phyloP scores from a whole-genome alignment of 306 rosid genomes.

The Sechiopsis laciniata region DNA sequence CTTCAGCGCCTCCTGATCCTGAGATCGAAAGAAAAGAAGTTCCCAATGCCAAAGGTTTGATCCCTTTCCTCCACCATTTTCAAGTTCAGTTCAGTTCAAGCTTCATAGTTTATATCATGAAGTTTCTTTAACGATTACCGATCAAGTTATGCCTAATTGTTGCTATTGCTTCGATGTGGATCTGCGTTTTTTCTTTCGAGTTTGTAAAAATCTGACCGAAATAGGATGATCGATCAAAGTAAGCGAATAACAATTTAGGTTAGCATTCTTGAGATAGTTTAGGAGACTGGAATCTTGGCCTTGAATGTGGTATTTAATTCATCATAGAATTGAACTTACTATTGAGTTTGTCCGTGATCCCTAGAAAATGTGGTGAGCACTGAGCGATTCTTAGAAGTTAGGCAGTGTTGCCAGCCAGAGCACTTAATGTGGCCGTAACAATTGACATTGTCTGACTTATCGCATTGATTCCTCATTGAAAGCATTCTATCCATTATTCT shows the following conservation, averaged over 20 bases:
- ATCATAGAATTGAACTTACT: neutral
- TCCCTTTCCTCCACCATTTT: conserved; percentile 12
- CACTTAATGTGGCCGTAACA: conserved; percentile 7
- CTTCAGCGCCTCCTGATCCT: neutral
- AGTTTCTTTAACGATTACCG: neutral
- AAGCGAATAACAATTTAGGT: neutral
- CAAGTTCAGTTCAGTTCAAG: neutral
- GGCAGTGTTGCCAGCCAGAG: neutral
- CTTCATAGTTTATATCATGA: neutral
- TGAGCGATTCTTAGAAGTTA: neutral
- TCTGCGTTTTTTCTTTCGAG: neutral
- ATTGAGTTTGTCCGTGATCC: conserved; percentile 1
- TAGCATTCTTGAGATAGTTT: neutral
- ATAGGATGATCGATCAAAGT: neutral
- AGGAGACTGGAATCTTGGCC: conserved; percentile 1
- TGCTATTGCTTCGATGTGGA: neutral
- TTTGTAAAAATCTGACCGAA: neutral
- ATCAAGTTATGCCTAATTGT: neutral
- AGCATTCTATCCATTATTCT: neutral
- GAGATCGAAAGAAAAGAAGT: neutral
- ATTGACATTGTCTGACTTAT: neutral
- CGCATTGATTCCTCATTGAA: conserved; percentile 9
- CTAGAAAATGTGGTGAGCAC: neutral
- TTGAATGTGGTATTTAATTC: neutral
- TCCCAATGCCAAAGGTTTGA: conserved; percentile 6